Evolutionary conservation across 2,329 filamentous ascomycete genomes (phyloP).

Genomic region (Xylariales sp.): DNA sequence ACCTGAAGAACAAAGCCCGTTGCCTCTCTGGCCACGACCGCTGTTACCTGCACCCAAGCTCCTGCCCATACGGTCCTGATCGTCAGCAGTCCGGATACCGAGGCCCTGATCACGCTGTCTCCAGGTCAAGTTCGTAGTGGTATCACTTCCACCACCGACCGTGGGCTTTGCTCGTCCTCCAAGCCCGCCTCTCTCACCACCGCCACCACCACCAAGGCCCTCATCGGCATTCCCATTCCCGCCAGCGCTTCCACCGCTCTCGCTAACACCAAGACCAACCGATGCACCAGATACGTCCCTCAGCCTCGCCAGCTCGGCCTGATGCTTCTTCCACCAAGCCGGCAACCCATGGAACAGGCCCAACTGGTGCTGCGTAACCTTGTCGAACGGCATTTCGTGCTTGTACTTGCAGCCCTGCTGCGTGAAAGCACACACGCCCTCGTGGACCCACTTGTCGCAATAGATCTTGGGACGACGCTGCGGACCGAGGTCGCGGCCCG

Average conservation of each 20-base stretch:
- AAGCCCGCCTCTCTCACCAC: neutral
- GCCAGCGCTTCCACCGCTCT: too few relatives aligned
- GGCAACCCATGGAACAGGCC: slow-evolving; percentile 67
- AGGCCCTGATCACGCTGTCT: slow-evolving; percentile 1
- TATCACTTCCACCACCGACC: neutral
- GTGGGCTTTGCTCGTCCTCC: neutral
- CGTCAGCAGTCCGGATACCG: neutral
- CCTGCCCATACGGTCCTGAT: neutral
- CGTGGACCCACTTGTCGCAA: slow-evolving; percentile 87
- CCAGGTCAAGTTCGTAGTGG: neutral
- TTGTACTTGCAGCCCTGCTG: slow-evolving; percentile 86
- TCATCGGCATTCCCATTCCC: neutral
- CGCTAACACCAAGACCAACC: too few relatives aligned
- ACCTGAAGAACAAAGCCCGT: neutral
- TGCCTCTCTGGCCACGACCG: neutral
- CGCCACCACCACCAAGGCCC: neutral
- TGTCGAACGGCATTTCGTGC: slow-evolving; percentile 79
- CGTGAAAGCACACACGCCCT: slow-evolving; percentile 77
- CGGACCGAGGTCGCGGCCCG: too few relatives aligned
- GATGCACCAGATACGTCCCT: too few relatives aligned
- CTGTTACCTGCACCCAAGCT: neutral
- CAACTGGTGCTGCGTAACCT: slow-evolving; percentile 59
- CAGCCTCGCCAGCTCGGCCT: slow-evolving; percentile 37
- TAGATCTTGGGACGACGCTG: slow-evolving; percentile 57
- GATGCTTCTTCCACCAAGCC: slow-evolving; percentile 53